A percentile compares a stretch with the other conserved stretches of the same genome.
These are phyloP conservation scores for Groenewaldozyma tartarivorans DNA, from an alignment of 805 yeast species.

Conservation along the genomic window DNA sequence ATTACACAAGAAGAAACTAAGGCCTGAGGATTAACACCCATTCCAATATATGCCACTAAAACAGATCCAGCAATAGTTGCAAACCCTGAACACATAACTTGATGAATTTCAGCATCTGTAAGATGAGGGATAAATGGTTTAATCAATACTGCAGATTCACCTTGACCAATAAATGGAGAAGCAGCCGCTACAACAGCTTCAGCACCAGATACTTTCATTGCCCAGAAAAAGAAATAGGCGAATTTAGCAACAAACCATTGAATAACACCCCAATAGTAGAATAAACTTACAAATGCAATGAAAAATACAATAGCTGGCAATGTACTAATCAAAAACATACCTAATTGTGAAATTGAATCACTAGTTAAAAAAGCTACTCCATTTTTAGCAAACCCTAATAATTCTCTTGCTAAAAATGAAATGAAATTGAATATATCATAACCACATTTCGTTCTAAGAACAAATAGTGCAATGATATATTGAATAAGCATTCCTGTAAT, in stretches of 20 bases:
- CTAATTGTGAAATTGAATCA: conserved; percentile 30
- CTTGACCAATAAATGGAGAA: conserved; percentile 57
- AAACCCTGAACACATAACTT: conserved; percentile 53
- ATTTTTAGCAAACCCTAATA: conserved; percentile 46
- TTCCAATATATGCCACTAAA: conserved; percentile 50
- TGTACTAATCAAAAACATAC: conserved; percentile 47
- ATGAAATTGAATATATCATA: conserved; percentile 54
- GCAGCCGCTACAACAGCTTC: conserved; percentile 61
- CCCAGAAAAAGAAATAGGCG: conserved; percentile 51
- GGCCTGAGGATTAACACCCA: conserved; percentile 55
- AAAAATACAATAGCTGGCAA: conserved; percentile 57
- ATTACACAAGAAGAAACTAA: conserved; percentile 58
- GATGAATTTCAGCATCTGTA: conserved; percentile 54
- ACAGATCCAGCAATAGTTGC: conserved; percentile 59
- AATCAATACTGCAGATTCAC: conserved; percentile 53
- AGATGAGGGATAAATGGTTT: conserved; percentile 50
- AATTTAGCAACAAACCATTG: conserved; percentile 54
- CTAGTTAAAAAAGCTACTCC: conserved; percentile 54
- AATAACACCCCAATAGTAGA: conserved; percentile 48
- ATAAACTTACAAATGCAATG: conserved; percentile 51
- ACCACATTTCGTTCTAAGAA: conserved; percentile 49
- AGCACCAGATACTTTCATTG: conserved; percentile 50
- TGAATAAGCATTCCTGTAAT: conserved; percentile 53
- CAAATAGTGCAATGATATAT: conserved; percentile 50
- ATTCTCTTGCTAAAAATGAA: conserved; percentile 45